phyloP scores from a whole-genome alignment of 345 rosid genomes.

The Limnanthes douglasii region DNA sequence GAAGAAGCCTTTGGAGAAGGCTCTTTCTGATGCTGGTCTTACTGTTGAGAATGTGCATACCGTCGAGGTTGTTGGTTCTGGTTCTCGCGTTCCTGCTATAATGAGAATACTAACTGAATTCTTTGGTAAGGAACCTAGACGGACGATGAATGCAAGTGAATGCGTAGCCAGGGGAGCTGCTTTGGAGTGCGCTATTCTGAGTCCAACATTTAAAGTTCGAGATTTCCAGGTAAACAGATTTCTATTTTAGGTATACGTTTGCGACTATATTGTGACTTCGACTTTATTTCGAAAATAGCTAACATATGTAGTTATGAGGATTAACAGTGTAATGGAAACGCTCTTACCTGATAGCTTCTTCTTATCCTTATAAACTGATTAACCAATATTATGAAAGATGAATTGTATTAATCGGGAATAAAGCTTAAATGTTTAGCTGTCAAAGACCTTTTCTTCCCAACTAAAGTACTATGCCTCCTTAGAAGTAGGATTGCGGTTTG shows the following conservation, averaged over 20 bases:
- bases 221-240: slow-evolving; percentile 69
- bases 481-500: no score
- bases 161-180: slow-evolving; percentile 90
- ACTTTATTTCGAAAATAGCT: no score
- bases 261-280: no score
- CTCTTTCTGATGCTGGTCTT: slow-evolving; percentile 74
- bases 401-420: no score
- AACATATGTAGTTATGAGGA: no score
- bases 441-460: no score
- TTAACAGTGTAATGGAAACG: no score
- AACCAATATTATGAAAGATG: no score
- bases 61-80: slow-evolving; percentile 93
- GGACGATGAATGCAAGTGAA: slow-evolving; percentile 98
- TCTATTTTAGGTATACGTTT: slow-evolving; percentile 3
- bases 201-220: slow-evolving; percentile 93
- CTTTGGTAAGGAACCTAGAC: slow-evolving; percentile 96
- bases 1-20: slow-evolving; percentile 78
- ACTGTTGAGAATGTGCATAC: slow-evolving; percentile 57
- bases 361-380: no score
- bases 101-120: slow-evolving; percentile 70
- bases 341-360: no score
- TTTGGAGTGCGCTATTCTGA: slow-evolving; percentile 89
- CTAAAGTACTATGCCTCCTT: no score
- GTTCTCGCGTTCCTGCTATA: slow-evolving; percentile 76
- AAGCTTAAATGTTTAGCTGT: no score